These are phyloP conservation scores for Aspergillus brasiliensis DNA, from an alignment of 2,329 filamentous ascomycete species.

Conservation along the genomic window DNA sequence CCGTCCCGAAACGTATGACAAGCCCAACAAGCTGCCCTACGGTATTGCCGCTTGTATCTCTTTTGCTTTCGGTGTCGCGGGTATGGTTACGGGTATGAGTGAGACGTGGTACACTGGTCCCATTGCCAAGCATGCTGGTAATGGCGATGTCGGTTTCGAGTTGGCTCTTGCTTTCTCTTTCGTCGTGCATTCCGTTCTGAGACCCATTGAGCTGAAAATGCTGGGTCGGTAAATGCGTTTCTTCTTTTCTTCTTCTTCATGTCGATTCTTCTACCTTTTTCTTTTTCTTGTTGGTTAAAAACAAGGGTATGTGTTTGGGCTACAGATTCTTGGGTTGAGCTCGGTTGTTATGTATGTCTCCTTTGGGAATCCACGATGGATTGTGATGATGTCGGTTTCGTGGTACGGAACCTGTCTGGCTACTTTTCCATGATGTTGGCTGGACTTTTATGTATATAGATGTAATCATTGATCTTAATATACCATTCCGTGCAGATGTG, in stretches of 20 bases:
- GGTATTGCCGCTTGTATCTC: constrained; percentile 65
- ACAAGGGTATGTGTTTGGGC: constrained; percentile 11
- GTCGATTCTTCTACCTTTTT: background rate
- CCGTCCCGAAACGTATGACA: constrained; percentile 59
- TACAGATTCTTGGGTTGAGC: background rate
- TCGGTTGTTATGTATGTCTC: background rate
- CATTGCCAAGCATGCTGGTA: constrained; percentile 62
- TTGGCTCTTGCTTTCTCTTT: constrained; percentile 64
- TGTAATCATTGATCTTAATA: constrained; percentile 7
- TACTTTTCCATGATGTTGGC: background rate
- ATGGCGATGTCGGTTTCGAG: constrained; percentile 66
- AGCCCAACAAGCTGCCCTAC: constrained; percentile 60
- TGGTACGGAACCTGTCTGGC: background rate
- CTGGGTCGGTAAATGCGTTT: constrained; percentile 41
- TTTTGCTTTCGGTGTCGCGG: constrained; percentile 65
- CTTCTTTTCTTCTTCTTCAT: constrained; percentile 9
- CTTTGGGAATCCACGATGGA: constrained; percentile 10
- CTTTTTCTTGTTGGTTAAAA: background rate
- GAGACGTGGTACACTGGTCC: constrained; percentile 71
- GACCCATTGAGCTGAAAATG: constrained; percentile 52
- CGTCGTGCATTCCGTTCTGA: constrained; percentile 54
- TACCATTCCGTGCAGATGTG: constrained; percentile 7
- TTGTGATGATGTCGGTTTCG: background rate
- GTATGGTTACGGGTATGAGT: constrained; percentile 70
- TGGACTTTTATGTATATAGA: constrained; percentile 11